Evolutionary conservation across 345 rosid genomes (phyloP), one percentile per base, ranked within the genome.

Genomic region (Trapa incisa): DNA sequence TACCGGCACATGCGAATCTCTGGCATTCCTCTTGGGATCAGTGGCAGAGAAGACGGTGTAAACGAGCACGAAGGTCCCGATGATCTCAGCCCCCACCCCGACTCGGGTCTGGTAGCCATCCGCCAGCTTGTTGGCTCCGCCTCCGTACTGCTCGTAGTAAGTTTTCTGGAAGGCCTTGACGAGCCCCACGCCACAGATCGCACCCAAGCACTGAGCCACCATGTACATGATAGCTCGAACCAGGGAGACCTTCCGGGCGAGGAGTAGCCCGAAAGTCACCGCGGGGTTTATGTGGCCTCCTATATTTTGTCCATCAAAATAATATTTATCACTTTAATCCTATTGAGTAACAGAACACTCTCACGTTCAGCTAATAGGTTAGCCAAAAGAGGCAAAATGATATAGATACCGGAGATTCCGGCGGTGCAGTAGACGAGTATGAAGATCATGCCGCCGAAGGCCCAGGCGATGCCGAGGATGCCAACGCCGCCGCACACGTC

Each of bases 1-100:
- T 67, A 71, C 75, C 42, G 79, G 79, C 53, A 75, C 68, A 66
- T 72, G 75, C 41, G 73, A 72, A 35, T 76, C 76, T 56, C 71
- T 67, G 36, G 72, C 80, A 41, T 39, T 70, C 33, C 74, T 61
- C 69, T 73, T 70, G 56, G 79, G 76, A 48, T 76, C 76, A 38
- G 76, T 72, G 38, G 79, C 79, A 11, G 76, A 72, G 72, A 76
- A 76, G 45, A 72, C 79, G 12, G 71, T 69, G 73, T 72, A 72
- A 57, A 75, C 75, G 6, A 75, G 69, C n/a, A 68, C 75, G 61
- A 68, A 75, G 3, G 75, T 71, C 43, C 79, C 79, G 29, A 76
- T 72, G 67, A 72, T 66, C 73, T 72, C 79, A 6, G 79, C 79
- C 13, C 76, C 72, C 8, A 73, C 60, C 64, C 76, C 76, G 29